Evolutionary conservation across 2,329 filamentous ascomycete species (phyloP), one percentile per base, ranked within the genome.

Genomic region (Sclerotiophoma versabilis): DNA sequence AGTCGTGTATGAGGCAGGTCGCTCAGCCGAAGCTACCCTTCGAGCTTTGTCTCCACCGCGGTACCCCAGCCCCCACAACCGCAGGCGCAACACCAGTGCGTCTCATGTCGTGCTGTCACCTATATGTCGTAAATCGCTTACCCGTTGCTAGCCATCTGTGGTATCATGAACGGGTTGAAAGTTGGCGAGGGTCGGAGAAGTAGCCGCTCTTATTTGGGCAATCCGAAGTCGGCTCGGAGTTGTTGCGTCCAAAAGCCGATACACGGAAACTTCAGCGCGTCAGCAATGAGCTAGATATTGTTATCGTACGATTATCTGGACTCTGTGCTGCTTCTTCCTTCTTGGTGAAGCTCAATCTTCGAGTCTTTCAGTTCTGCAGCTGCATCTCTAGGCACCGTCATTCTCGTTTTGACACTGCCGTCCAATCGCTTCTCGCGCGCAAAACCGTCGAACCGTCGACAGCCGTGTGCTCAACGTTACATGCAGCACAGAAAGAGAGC

Each of bases 401-500:
- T 15, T 14, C 7, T 5, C 20, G 11, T 3, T 9, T 7, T 5
- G 4, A 17, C 14, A 14, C 10, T 10, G 14, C 17, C 14, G 19
- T 17, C 19, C 14, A 27, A 27, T 37, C 23, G 23, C 8, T 30
- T 20, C 12, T 37, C 20, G 20, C 22, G 20, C 39, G 19, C 17
- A 20, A 14, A 46, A n/a, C 17, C 15, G 26, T 27, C 32, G 17
- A 27, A 7, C 41, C 41, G 27, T 25, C 19, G 23, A 20, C 25
- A 38, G 17, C 38, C 14, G 20, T 10, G 41, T 33, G 48, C 33
- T 12, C 14, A 7, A 11, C 29, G 23, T 36, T 69, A 70, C 65
- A 73, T 71, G 69, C 65, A 61, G 61, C 68, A 63, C 58, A 63
- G 41, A 55, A 66, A 62, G 60, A 57, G 58, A 51, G 61, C 65